Evolutionary conservation across 257 asterid genomes (phyloP), one percentile per base, ranked within the genome.

Genomic region (Plantago major): DNA sequence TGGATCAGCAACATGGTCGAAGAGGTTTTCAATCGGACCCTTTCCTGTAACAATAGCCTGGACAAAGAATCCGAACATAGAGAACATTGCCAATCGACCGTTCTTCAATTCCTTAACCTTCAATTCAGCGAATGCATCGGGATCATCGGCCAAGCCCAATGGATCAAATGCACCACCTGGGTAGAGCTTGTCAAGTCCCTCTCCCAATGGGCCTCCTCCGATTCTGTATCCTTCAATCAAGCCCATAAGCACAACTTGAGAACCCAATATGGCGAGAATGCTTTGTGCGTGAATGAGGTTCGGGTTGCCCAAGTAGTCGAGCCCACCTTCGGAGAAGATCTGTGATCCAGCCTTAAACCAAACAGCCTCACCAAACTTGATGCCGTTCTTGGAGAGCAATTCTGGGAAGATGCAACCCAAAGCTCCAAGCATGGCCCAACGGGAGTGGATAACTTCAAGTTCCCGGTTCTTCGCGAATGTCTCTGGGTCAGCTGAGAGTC

Each of bases 351-450:
- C 97, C 74, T 90, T 90, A 84, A 90, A 90, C 96, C 96, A 87
- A 2, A 90, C 90, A 0, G 95, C 93, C 63, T 90, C 96, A 0
- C 96, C 97, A 28, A 90, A 87, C 55, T 82, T 80, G 48, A 90
- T 87, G 0, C 96, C 95, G 16, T 90, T 88, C 76, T 68, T 80
- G 3, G 95, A 12, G 0, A 88, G 96, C 51, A 90, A n/a, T 50
- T 90, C 98, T 0, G 98, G 98, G 75, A 84, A 83, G 33, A 88
- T 83, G 47, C 96, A 87, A 15, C 97, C 97, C 71, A 90, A 57
- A 5, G 98, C 94, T 0, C 98, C 96, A 6, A 90, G 94, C 98
- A 90, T 90, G 57, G 98, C 98, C 98, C 98, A 90, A 0, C 98
- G 73, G 51, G 67, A 64, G 70, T 88, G 98, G 78, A 90, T 90